Evolutionary conservation across 331 rosid species (phyloP).

Genomic region (Quercus lobata): DNA sequence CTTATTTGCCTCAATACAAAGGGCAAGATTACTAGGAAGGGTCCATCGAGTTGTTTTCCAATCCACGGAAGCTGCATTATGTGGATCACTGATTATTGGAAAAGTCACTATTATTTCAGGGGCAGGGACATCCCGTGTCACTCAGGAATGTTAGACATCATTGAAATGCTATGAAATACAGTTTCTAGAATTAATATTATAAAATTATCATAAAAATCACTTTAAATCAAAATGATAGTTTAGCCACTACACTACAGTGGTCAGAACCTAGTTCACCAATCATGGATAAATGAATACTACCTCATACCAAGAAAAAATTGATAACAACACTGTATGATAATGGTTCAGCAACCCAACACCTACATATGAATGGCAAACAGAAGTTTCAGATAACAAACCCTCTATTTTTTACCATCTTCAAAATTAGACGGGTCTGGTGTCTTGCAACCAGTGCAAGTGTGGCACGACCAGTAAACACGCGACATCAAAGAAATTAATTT

Average conservation of each 20-base stretch:
- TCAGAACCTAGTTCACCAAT: not conserved
- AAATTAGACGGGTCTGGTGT: slow-evolving; percentile 79
- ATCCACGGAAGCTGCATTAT: slow-evolving; percentile 4
- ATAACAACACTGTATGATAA: not conserved
- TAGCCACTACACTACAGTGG: not conserved
- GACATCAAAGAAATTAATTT: not conserved
- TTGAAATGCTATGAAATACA: not conserved
- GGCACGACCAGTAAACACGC: slow-evolving; percentile 75
- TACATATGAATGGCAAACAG: slow-evolving; percentile 7
- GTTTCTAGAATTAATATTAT: not conserved
- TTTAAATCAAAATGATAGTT: not conserved
- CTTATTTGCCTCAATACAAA: slow-evolving; percentile 82
- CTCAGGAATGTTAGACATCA: slow-evolving; percentile 2
- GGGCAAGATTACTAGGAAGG: slow-evolving; percentile 93
- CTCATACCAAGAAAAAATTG: not conserved
- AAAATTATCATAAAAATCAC: not conserved
- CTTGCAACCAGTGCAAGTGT: slow-evolving; percentile 76
- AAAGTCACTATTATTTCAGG: slow-evolving; percentile 77
- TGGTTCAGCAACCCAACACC: not conserved
- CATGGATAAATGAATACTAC: too few relatives aligned
- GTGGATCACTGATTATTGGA: slow-evolving; percentile 58
- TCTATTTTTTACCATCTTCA: slow-evolving; percentile 87
- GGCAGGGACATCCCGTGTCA: slow-evolving; percentile 77
- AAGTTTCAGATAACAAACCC: slow-evolving; percentile 38
- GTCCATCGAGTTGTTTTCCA: slow-evolving; percentile 99